phyloP scores from a whole-genome alignment of 2,329 filamentous ascomycete species.

The Xylariaceae sp. region DNA sequence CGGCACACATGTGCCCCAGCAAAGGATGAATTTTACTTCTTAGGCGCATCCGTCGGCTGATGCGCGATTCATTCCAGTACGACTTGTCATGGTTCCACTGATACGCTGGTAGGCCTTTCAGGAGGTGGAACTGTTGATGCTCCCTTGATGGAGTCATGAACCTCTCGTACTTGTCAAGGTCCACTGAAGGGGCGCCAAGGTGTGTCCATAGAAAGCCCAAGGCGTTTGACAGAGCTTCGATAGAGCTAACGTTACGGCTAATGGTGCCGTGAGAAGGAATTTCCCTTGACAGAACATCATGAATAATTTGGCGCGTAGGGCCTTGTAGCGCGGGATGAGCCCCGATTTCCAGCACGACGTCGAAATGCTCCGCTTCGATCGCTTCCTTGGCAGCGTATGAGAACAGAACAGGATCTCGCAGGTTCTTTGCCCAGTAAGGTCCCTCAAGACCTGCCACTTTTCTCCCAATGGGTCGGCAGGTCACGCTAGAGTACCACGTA shows the following conservation, averaged over 20 bases:
- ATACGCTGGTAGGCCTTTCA: constrained; percentile 16
- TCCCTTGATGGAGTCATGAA: neutral
- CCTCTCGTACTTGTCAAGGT: constrained; percentile 1
- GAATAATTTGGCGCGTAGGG: constrained; percentile 4
- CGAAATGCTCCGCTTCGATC: constrained; percentile 9
- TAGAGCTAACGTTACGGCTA: neutral
- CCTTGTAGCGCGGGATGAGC: constrained; percentile 35
- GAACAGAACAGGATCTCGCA: constrained; percentile 34
- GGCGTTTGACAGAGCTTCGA: constrained; percentile 3
- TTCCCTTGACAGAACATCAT: neutral
- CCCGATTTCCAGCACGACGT: constrained; percentile 33
- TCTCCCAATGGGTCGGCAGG: neutral
- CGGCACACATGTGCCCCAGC: constrained; percentile 7
- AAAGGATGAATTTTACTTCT: constrained; percentile 2
- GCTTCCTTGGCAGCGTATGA: constrained; percentile 25
- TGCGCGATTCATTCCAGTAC: constrained; percentile 14
- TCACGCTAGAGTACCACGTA: constrained; percentile 9
- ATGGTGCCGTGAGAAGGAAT: constrained; percentile 12
- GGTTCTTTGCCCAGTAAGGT: constrained; percentile 35
- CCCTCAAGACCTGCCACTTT: constrained; percentile 1
- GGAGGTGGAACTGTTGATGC: neutral
- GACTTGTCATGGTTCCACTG: constrained; percentile 13
- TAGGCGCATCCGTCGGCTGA: neutral
- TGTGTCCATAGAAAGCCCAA: constrained; percentile 14
- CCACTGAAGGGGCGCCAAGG: neutral